phyloP scores from a whole-genome alignment of 768 basidiomycete genomes.

The Boletus vermiculosoides region DNA sequence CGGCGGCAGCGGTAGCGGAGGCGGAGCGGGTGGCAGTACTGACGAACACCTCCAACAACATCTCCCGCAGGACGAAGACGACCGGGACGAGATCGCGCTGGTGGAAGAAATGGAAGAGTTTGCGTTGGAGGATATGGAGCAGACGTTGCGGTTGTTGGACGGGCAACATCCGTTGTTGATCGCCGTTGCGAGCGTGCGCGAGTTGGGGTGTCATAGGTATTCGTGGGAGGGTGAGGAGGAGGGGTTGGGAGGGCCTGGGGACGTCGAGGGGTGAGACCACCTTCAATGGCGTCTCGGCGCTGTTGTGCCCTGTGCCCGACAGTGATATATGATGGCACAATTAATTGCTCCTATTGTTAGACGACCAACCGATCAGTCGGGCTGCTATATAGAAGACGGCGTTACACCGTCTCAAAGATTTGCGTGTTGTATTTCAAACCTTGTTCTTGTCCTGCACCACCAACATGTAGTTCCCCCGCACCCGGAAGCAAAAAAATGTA shows the following conservation, averaged over 20 bases:
- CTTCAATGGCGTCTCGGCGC: background rate
- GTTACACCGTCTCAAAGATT: background rate
- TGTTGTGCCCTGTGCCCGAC: background rate
- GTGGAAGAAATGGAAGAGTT: slow-evolving; percentile 84
- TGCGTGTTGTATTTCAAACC: background rate
- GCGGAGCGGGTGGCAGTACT: background rate
- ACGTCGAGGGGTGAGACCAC: slow-evolving; percentile 5
- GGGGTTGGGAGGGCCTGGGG: slow-evolving; percentile 25
- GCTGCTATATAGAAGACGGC: background rate
- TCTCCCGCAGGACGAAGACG: slow-evolving; percentile 38
- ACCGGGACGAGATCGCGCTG: slow-evolving; percentile 67
- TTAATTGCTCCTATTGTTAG: background rate
- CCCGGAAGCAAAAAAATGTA: background rate
- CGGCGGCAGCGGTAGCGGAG: background rate
- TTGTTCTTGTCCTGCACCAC: background rate
- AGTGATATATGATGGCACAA: background rate
- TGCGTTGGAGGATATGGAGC: slow-evolving; percentile 76
- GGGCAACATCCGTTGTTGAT: slow-evolving; percentile 61
- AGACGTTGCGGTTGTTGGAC: slow-evolving; percentile 57
- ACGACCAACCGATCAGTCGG: background rate
- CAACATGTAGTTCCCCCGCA: background rate
- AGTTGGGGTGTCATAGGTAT: slow-evolving; percentile 54
- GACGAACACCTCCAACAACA: background rate
- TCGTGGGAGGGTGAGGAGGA: slow-evolving; percentile 47
- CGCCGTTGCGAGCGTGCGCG: slow-evolving; percentile 69